These are phyloP conservation scores for Chaetomium sp. DNA, from an alignment of 2,329 filamentous ascomycete genomes.

Conservation along the genomic window DNA sequence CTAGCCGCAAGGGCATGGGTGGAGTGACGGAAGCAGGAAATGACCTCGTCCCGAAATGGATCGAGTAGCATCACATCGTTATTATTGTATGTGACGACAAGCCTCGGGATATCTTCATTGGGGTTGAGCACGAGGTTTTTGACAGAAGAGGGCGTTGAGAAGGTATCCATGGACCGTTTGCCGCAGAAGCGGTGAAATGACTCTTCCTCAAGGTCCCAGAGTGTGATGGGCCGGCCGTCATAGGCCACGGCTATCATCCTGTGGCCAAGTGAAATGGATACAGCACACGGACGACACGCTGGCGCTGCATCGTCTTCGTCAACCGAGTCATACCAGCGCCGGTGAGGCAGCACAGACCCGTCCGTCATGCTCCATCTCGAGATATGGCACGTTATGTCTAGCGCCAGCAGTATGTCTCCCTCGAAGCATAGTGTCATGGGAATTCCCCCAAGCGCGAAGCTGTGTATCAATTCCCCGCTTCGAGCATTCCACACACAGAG, in stretches of 20 bases:
- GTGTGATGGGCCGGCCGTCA: conserved; percentile 25
- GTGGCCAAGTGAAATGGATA: conserved; percentile 27
- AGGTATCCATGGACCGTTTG: conserved; percentile 27
- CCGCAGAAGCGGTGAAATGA: conserved; percentile 30
- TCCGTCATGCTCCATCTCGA: not conserved
- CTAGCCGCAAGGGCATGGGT: conserved; percentile 29
- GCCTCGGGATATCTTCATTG: conserved; percentile 26
- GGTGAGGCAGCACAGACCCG: not conserved
- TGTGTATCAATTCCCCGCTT: not conserved
- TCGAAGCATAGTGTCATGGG: not conserved
- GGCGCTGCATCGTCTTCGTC: conserved; percentile 2
- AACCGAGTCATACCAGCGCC: not conserved
- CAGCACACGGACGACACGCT: conserved; percentile 19
- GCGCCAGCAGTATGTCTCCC: not conserved
- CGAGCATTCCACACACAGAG: conserved; percentile 1
- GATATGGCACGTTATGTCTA: not conserved
- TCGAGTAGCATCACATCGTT: conserved; percentile 30
- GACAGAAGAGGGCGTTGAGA: conserved; percentile 22
- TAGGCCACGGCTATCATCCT: conserved; percentile 24
- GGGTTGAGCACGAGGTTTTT: conserved; percentile 30
- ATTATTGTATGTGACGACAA: conserved; percentile 29
- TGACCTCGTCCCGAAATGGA: conserved; percentile 19
- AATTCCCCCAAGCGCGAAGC: not conserved
- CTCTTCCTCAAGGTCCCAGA: conserved; percentile 32
- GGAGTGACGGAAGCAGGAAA: conserved; percentile 25